phyloP scores from a whole-genome alignment of 805 yeast species.

The Alloascoidea hylecoeti region DNA sequence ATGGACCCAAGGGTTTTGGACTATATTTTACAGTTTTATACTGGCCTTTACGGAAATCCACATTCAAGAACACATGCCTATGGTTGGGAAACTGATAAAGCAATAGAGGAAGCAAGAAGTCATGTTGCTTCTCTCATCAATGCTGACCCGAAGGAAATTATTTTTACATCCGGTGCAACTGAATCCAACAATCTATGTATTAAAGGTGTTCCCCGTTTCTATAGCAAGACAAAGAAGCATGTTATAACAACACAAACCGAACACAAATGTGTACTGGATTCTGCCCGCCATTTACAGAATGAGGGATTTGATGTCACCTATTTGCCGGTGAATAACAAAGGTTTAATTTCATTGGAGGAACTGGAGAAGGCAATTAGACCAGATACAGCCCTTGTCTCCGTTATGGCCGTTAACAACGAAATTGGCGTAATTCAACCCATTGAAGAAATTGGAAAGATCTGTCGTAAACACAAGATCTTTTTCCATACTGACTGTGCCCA shows the following conservation, averaged over 20 bases:
- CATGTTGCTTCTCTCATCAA: constrained; percentile 73
- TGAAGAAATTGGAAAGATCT: constrained; percentile 81
- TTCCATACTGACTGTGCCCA: constrained; percentile 98
- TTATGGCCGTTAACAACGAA: constrained; percentile 97
- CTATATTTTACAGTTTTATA: constrained; percentile 70
- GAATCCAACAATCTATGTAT: constrained; percentile 91
- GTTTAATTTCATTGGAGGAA: constrained; percentile 64
- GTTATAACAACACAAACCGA: constrained; percentile 94
- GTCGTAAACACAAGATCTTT: constrained; percentile 78
- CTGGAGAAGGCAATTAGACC: constrained; percentile 76
- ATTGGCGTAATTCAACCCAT: constrained; percentile 96
- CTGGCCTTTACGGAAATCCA: constrained; percentile 95
- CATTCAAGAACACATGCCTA: constrained; percentile 94
- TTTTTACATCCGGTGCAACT: constrained; percentile 96
- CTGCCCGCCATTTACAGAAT: constrained; percentile 87
- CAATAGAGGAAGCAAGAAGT: constrained; percentile 75
- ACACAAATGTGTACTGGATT: constrained; percentile 97
- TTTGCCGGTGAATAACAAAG: constrained; percentile 70
- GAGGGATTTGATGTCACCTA: constrained; percentile 96
- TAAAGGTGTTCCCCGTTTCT: constrained; percentile 93
- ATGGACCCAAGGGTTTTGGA: constrained; percentile 94
- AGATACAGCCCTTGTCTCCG: constrained; percentile 79
- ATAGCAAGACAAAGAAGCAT: constrained; percentile 79
- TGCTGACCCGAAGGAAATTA: constrained; percentile 94
- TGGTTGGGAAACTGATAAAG: constrained; percentile 97